Evolutionary conservation across 129 eudicot genomes (phyloP), one percentile per base, ranked within the genome.

Genomic region (Oenanthe sinensis): DNA sequence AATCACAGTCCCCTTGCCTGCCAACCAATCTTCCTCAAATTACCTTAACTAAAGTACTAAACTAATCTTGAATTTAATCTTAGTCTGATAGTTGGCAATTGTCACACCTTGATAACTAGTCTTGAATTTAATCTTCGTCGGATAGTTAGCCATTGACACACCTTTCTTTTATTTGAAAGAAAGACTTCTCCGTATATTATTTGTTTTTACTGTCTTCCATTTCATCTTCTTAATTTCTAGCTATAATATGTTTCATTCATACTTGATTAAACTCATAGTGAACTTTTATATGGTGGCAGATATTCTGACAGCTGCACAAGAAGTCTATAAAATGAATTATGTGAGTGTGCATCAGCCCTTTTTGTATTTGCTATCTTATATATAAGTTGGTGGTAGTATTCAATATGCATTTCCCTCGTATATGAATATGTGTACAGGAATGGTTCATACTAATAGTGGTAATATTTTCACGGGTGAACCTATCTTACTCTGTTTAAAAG

Each of bases 221-320:
- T 26, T 62, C 4, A 11, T 65, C 19, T 65, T 65, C 20, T 28
- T 6, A 15, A 65, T 4, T 28, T 26, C 8, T 69, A 69, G 47
- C 43, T 33, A 37, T 14, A 17, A 33, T 69, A 37, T 69, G 12
- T 69, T 28, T 6, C 45, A 24, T 16, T 40, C 24, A 20, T 20
- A 43, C 37, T 1, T 72, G 49, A 22, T 43, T 22, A 72, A 54
- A 52, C 81, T 83, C 77, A 82, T 47, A 26, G 28, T 70, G 15
- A 36, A 12, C 81, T 81, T 75, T 52, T 82, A 78, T 72, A 74
- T 78, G 60, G 77, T 85, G 84, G 79, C 99, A 95, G 99, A 92
- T 90, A 86, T 90, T n/a, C 79, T 95, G 82, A 86, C 85, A 79
- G 99, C 99, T 63, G 86, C 91, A 36, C 96, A 87, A 78, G 91